These are phyloP conservation scores for Tanacetum coccineum DNA, from an alignment of 129 eudicot species.

Conservation along the genomic window DNA sequence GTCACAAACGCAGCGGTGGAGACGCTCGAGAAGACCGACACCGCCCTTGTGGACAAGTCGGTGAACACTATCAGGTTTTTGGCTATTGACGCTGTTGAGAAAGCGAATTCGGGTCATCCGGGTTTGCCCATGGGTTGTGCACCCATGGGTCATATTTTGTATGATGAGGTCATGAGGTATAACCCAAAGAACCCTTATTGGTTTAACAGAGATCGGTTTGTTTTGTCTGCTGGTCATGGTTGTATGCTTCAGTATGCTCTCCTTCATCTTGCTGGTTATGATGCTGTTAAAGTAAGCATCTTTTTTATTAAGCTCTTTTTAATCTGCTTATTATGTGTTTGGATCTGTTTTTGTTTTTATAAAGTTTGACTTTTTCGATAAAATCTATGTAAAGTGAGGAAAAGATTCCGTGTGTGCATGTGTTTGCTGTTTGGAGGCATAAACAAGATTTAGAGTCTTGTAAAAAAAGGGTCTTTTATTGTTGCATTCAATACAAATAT, in stretches of 20 bases:
- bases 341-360: too few relatives aligned
- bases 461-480: too few relatives aligned
- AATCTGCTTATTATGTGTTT: not conserved
- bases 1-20: constrained; percentile 57
- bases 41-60: constrained; percentile 60
- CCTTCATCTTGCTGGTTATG: constrained; percentile 94
- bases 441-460: too few relatives aligned
- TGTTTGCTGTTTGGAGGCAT: not conserved
- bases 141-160: constrained; percentile 94
- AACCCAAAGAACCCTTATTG: constrained; percentile 96
- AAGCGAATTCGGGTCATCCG: constrained; percentile 98
- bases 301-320: too few relatives aligned
- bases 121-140: constrained; percentile 99
- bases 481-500: too few relatives aligned
- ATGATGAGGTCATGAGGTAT: constrained; percentile 94
- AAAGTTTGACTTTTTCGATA: not conserved
- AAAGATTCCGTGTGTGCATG: constrained; percentile 6
- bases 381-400: not conserved
- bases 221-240: constrained; percentile 97
- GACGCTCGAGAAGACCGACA: constrained; percentile 58
- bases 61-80: constrained; percentile 81
- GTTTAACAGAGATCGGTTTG: constrained; percentile 95
- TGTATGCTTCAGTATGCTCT: constrained; percentile 98
- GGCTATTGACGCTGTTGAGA: constrained; percentile 94
- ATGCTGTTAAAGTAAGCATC: constrained; percentile 58